These are phyloP conservation scores for Hyaloscypha bicolor DNA, from an alignment of 495 filamentous ascomycete species.

Conservation along the genomic window DNA sequence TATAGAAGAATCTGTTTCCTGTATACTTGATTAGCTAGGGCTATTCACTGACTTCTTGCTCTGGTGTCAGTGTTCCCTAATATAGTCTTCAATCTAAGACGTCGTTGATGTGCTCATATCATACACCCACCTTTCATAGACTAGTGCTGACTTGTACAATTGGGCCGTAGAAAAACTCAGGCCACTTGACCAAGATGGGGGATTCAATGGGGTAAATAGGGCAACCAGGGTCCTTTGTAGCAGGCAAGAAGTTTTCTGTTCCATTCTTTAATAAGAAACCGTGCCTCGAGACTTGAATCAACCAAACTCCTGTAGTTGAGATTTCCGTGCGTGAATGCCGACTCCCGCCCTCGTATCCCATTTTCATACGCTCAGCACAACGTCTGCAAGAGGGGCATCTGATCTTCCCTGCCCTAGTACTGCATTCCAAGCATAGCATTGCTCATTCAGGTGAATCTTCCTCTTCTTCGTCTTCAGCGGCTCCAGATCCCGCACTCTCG, in stretches of 20 bases:
- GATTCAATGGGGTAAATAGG: too few species aligned
- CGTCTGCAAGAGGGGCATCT: background rate
- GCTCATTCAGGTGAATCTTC: conserved; percentile 4
- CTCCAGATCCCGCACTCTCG: conserved; percentile 25
- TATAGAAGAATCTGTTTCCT: too few species aligned
- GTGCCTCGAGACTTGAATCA: background rate
- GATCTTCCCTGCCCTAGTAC: background rate
- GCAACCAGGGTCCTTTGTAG: background rate
- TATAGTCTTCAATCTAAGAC: too few species aligned
- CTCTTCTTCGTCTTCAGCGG: conserved; percentile 13
- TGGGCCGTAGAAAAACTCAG: too few species aligned
- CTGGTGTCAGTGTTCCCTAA: too few species aligned
- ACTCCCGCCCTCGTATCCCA: background rate
- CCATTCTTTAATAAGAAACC: background rate
- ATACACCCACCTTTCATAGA: too few species aligned
- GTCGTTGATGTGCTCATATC: too few species aligned
- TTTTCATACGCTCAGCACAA: background rate
- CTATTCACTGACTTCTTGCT: too few species aligned
- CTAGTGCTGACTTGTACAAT: too few species aligned
- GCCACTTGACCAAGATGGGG: too few species aligned
- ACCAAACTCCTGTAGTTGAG: background rate
- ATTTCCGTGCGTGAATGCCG: background rate
- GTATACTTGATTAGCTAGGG: too few species aligned
- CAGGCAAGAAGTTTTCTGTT: background rate
- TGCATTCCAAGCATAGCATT: background rate